A percentile compares a stretch with the other conserved stretches of the same genome.
Evolutionary conservation across 2,329 filamentous ascomycete species (phyloP).

Genomic region (Aspergillus amoenus): DNA sequence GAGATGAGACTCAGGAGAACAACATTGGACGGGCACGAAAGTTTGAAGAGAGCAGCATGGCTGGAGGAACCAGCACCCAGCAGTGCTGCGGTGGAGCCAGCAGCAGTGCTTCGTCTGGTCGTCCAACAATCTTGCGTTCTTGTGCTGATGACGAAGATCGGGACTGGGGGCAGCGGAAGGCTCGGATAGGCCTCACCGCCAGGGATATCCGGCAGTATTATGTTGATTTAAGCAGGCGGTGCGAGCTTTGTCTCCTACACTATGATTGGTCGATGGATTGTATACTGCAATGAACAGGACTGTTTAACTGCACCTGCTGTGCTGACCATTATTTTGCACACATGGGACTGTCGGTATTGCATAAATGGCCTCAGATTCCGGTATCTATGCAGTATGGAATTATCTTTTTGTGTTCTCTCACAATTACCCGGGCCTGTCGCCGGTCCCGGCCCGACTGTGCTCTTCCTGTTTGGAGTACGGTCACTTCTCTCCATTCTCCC

Average conservation of each 20-base stretch:
- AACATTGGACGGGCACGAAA: neutral
- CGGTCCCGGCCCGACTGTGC: slow-evolving; percentile 23
- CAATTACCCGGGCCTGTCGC: slow-evolving; percentile 8
- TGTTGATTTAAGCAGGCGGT: neutral
- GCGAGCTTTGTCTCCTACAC: no score
- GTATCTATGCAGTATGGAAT: neutral
- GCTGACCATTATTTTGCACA: neutral
- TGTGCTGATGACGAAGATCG: slow-evolving; percentile 4
- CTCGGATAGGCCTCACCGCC: slow-evolving; percentile 8
- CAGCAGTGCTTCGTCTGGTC: neutral
- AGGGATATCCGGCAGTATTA: neutral
- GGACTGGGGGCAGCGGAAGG: neutral
- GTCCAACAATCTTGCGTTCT: slow-evolving; percentile 4
- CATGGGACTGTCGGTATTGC: neutral
- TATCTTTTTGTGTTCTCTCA: neutral
- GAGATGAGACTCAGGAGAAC: neutral
- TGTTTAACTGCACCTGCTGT: neutral
- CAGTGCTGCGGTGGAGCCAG: slow-evolving; percentile 2
- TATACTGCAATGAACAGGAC: neutral
- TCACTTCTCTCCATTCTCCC: neutral
- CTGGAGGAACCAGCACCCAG: slow-evolving; percentile 1
- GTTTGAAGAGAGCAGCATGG: slow-evolving; percentile 12
- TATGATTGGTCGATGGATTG: slow-evolving; percentile 5
- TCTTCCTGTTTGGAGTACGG: slow-evolving; percentile 1
- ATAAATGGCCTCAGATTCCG: no score